phyloP scores from a whole-genome alignment of 176 grass and related monocot genomes.

The Thalia dealbata region DNA sequence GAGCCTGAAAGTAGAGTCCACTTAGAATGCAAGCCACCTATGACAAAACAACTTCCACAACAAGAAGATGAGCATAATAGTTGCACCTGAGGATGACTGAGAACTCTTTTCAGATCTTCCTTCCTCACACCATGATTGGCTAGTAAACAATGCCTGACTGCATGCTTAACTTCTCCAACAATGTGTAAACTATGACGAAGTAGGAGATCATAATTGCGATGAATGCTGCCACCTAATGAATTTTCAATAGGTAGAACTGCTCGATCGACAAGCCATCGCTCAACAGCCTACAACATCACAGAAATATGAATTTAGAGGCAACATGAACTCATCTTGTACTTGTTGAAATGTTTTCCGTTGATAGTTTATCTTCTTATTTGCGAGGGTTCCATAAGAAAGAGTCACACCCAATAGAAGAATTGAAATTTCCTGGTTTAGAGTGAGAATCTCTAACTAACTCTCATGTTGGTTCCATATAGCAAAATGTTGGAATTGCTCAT shows the following conservation, averaged over 20 bases:
- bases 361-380: background rate
- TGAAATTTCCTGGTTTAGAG: background rate
- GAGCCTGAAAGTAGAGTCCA: slow-evolving; percentile 31
- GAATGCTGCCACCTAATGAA: slow-evolving; percentile 74
- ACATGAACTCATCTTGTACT: background rate
- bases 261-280: slow-evolving; percentile 38
- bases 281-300: slow-evolving; percentile 40
- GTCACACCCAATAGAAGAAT: background rate
- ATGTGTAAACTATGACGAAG: slow-evolving; percentile 60
- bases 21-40: background rate
- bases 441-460: background rate
- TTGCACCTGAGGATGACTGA: slow-evolving; percentile 67
- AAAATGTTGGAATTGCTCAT: too few relatives aligned
- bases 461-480: too few relatives aligned
- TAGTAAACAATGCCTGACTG: slow-evolving; percentile 52
- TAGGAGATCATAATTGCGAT: slow-evolving; percentile 76
- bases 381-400: background rate
- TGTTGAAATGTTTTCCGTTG: background rate
- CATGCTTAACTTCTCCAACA: slow-evolving; percentile 55
- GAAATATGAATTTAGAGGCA: slow-evolving; percentile 2
- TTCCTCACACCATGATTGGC: slow-evolving; percentile 47
- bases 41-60: background rate
- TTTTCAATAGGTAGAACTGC: slow-evolving; percentile 69
- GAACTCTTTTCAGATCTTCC: slow-evolving; percentile 39
- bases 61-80: background rate